Evolutionary conservation across 208 protist genomes (phyloP).

Genomic region (Leishmania lainsoni): DNA sequence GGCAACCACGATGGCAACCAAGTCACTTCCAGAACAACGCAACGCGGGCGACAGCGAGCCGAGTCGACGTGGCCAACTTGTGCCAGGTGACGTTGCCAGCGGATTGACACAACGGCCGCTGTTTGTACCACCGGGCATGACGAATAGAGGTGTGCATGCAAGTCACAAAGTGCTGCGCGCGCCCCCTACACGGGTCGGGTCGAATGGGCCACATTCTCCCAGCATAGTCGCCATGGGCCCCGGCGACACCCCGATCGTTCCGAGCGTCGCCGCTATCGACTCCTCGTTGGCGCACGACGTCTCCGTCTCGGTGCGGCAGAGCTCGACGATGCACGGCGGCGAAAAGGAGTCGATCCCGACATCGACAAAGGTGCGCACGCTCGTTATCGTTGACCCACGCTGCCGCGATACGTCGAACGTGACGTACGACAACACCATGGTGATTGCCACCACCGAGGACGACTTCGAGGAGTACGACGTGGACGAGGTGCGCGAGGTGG

Average conservation of each 20-base stretch:
- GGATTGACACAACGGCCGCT: neutral
- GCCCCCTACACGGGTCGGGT: conserved; percentile 15
- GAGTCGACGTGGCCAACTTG: neutral
- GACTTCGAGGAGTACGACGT: conserved; percentile 84
- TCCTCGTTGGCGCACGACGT: conserved; percentile 28
- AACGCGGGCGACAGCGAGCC: neutral
- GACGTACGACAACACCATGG: conserved; percentile 62
- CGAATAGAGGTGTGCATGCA: neutral
- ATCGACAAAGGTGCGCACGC: conserved; percentile 70
- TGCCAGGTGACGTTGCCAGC: neutral
- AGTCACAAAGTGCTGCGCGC: conserved; percentile 10
- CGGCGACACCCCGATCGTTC: conserved; percentile 13
- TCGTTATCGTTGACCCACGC: conserved; percentile 66
- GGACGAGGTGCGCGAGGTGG: conserved; percentile 70
- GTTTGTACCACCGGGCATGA: conserved; percentile 1
- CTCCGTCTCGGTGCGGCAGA: conserved; percentile 24
- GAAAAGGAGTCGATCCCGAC: conserved; percentile 23
- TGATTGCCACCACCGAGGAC: conserved; percentile 68
- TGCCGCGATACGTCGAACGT: conserved; percentile 70
- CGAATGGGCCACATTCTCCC: conserved; percentile 29
- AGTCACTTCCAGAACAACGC: neutral
- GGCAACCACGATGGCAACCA: conserved; percentile 8
- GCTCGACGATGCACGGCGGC: conserved; percentile 15
- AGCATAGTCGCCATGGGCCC: conserved; percentile 14
- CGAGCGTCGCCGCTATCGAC: conserved; percentile 23